Base-by-base conservation (phyloP, 805 yeast genomes). In the Lachancea fermentati region DNA sequence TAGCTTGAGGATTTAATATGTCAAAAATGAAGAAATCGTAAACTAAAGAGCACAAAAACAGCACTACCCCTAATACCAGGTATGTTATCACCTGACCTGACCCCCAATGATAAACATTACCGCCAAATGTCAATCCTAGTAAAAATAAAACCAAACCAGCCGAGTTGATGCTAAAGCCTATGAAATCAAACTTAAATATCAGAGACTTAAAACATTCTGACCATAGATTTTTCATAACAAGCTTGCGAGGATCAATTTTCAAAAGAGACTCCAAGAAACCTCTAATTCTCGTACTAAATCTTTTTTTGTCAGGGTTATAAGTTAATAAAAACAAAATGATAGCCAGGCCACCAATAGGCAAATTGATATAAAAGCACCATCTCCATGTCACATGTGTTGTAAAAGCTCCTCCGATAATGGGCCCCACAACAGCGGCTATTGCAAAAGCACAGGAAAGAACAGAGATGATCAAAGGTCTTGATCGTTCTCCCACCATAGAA, bases 341-440 rank as follows among this genome's bases (percentile, higher is more conserved):
- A 2, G 59, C 60, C 8, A 47, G 16, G 1, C 81, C 86, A 13
- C 84, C 83, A 25, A 80, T 58, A 2, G 86, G 85, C 25, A 83
- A 57, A 57, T 81, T 82, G 46, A 82, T 68, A 60, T 77, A 82
- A 54, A 81, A 83, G 51, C 85, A 76, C 86, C 87, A 81, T 52
- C 88, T 66, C 88, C 88, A 82, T 12, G 75, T 63, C 3, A 70
- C 76, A 39, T 71, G 65, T 1, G 74, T 60, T 1, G 84, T 69
- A 43, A 81, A 73, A 0, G 77, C 79, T 18, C 87, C 87, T 12
- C 86, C 86, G 19, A 81, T 53, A 31, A 79, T 62, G 0, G 87
- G 87, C 1, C 87, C 87, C 15, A 69, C 48, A 7, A 75, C 77
- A 5, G 75, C 66, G 0, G 81, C 72, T 2, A 72, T 60, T 0